A percentile compares a stretch with the other conserved stretches of the same genome.
These are phyloP conservation scores for Saussurea involucrata DNA, from an alignment of 129 eudicot species.

Conservation along the genomic window DNA sequence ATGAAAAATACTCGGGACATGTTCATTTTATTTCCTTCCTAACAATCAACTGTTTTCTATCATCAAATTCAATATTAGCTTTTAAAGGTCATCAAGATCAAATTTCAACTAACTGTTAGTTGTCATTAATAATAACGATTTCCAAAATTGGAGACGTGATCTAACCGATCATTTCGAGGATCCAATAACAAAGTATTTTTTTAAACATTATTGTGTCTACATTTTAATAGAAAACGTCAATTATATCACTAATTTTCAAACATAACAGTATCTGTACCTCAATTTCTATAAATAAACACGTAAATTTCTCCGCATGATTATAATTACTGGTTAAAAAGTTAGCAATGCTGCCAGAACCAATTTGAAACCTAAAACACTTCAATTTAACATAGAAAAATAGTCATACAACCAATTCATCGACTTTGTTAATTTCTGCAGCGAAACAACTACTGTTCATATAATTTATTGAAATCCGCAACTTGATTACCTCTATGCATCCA, in stretches of 20 bases:
- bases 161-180: background rate
- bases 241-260: background rate
- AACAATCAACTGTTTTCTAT: background rate
- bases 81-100: background rate
- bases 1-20: background rate
- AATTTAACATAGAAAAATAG: background rate
- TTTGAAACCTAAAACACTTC: constrained; percentile 5
- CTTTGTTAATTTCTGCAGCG: background rate
- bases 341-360: constrained; percentile 1
- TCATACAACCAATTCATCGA: background rate
- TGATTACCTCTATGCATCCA: background rate
- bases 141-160: background rate
- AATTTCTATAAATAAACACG: background rate
- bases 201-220: background rate
- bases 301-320: background rate
- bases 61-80: background rate
- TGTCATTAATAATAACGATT: background rate
- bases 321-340: background rate
- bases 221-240: constrained; percentile 5
- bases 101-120: background rate
- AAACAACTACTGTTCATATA: background rate
- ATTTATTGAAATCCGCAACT: background rate
- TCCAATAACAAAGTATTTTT: background rate
- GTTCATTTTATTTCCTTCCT: constrained; percentile 3
- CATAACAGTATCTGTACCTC: background rate